These are phyloP conservation scores for Tetratostichococcus sp. DNA, from an alignment of 139 green algal genomes.

Conservation along the genomic window DNA sequence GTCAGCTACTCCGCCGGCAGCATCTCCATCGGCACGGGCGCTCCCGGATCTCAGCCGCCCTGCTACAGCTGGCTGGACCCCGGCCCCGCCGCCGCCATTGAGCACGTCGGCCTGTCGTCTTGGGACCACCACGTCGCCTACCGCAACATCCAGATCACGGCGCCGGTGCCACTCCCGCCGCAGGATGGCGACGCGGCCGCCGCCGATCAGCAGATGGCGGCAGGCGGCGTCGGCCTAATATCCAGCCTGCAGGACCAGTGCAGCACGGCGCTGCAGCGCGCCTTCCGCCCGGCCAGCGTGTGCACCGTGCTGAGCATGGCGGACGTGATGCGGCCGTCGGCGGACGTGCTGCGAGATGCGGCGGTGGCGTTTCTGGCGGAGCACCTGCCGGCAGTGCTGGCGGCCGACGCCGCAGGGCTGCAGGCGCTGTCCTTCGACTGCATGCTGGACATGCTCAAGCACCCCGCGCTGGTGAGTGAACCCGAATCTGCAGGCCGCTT, in stretches of 20 bases:
- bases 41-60: constrained; percentile 16
- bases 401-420: constrained; percentile 12
- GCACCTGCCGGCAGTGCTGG: constrained; percentile 26
- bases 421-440: constrained; percentile 7
- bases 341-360: constrained; percentile 13
- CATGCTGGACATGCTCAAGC: constrained; percentile 19
- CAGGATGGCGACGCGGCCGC: not conserved
- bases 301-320: constrained; percentile 28
- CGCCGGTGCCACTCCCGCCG: not conserved
- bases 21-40: constrained; percentile 52
- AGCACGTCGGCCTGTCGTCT: constrained; percentile 69
- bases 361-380: constrained; percentile 33
- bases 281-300: constrained; percentile 14
- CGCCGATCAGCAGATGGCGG: not conserved
- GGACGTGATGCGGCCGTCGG: constrained; percentile 19
- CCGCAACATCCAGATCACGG: constrained; percentile 53
- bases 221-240: no score
- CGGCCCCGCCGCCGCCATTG: constrained; percentile 20
- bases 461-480: constrained; percentile 18
- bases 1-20: constrained; percentile 47
- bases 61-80: constrained; percentile 54
- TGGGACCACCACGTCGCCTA: constrained; percentile 85
- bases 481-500: no score
- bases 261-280: not conserved
- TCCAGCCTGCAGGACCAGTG: constrained; percentile 20